Evolutionary conservation across 2,329 filamentous ascomycete species (phyloP), one percentile per base, ranked within the genome.

Genomic region (Fusarium multiceps): DNA sequence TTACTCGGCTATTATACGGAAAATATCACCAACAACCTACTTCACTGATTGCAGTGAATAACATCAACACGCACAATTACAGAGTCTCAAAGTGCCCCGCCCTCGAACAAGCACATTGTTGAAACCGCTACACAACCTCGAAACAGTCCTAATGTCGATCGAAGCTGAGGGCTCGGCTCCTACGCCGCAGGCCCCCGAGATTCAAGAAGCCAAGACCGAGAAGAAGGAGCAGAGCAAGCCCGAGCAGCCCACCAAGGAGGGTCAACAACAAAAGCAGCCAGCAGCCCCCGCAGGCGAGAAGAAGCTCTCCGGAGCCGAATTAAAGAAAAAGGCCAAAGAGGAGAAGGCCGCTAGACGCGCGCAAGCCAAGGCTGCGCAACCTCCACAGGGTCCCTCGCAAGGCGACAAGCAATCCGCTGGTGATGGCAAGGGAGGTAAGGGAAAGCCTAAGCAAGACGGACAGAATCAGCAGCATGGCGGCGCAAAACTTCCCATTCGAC

Each of bases 331-430:
- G 78, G 91, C 92, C 66, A 95, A 97, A 79, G 94, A 93, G 32
- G 95, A 98, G 79, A 98, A 98, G 83, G 92, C 92, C 55, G 94
- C 94, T 48, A 87, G 93, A 66, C 88, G 95, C 82, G 93, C 92
- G 50, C 90, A 90, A 76, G 88, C 86, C 75, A 93, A 91, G 78
- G 83, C 84, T 30, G 83, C 85, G 6, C 86, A 87, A 67, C 77
- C 77, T 30, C 80, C 83, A 3, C 80, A 80, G 59, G 78, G 79
- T 21, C 81, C 81, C 13, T 76, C 80, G 28, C 63, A 69, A 72
- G 80, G 55, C 72, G 79, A 58, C 69, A 81, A 75, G 67, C 79
- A 80, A 74, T 73, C 76, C 12, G 77, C 74, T 4, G 73, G 76
- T 41, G 83, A 84, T 47, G 79, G 77, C n/a, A 86, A 87, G 73